Evolutionary conservation across 2,329 filamentous ascomycete species (phyloP).

Genomic region (Seiridium unicorne): DNA sequence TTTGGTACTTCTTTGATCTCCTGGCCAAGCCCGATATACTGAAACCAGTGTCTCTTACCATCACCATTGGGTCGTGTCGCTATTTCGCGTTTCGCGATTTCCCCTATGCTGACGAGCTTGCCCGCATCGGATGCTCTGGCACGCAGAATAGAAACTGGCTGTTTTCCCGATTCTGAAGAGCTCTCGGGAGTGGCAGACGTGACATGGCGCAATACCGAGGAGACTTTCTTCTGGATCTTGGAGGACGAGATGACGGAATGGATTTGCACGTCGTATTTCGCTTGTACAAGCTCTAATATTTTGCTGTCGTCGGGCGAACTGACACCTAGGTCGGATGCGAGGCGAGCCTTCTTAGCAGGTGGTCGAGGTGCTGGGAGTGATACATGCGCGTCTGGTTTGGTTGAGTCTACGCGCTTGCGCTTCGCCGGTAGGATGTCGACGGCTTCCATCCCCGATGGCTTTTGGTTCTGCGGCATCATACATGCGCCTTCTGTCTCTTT

Average conservation of each 20-base stretch:
- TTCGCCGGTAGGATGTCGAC: constrained; percentile 14
- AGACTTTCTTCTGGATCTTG: constrained; percentile 55
- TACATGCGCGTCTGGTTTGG: background rate
- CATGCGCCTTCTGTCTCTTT: background rate
- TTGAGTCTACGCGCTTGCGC: constrained; percentile 24
- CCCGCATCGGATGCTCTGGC: constrained; percentile 49
- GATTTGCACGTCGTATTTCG: constrained; percentile 48
- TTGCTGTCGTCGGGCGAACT: constrained; percentile 36
- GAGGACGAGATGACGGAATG: constrained; percentile 59
- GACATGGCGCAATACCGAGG: constrained; percentile 39
- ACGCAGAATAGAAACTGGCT: constrained; percentile 42
- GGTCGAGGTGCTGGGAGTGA: background rate
- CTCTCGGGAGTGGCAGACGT: constrained; percentile 23
- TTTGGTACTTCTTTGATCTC: constrained; percentile 28
- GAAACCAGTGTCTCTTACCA: constrained; percentile 46
- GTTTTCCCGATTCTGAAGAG: constrained; percentile 21
- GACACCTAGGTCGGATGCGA: constrained; percentile 21
- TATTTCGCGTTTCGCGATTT: constrained; percentile 62
- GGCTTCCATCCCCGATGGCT: background rate
- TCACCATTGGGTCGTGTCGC: constrained; percentile 27
- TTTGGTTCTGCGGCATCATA: too few relatives aligned
- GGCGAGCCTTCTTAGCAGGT: constrained; percentile 21
- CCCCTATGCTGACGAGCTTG: constrained; percentile 68
- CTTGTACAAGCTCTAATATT: constrained; percentile 38
- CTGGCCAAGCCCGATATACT: constrained; percentile 58